Percentiles rank a stretch among this genome's conserved stretches.
Conservation (phyloP, 2,329 filamentous ascomycete species). For the Graphilbum ipis-grandicollis region DNA sequence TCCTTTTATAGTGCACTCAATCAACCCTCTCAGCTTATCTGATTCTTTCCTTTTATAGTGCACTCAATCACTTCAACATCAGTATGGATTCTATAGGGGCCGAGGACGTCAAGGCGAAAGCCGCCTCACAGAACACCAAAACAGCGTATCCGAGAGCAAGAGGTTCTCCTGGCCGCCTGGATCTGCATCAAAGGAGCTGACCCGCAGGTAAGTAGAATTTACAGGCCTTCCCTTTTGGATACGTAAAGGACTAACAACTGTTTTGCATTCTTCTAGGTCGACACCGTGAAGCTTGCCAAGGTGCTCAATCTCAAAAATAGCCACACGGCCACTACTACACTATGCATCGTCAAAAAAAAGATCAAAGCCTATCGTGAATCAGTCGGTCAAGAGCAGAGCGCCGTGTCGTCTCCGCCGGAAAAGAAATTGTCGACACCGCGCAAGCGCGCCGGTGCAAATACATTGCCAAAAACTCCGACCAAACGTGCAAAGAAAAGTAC, state of each 20-base stretch:
- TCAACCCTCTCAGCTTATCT: no score
- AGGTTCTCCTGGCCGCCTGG: constrained; percentile 7
- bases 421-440: constrained; percentile 1
- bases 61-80: no score
- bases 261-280: constrained; percentile 1
- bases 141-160: constrained; percentile 5
- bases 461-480: constrained; percentile 1
- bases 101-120: no score
- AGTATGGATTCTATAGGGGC: no score
- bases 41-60: no score
- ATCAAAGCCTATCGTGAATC: constrained; percentile 3
- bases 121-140: no score
- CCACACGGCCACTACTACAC: constrained; percentile 3
- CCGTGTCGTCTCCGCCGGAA: neutral
- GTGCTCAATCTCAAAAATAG: constrained; percentile 6
- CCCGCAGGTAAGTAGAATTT: constrained; percentile 2
- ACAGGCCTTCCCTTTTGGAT: no score
- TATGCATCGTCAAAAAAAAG: constrained; percentile 7
- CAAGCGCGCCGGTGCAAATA: constrained; percentile 1
- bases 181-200: constrained; percentile 7
- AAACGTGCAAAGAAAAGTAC: constrained; percentile 3
- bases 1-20: no score
- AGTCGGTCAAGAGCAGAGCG: neutral
- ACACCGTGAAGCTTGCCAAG: constrained; percentile 4
- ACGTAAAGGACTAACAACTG: no score